phyloP scores from a whole-genome alignment of 257 asterid genomes.

The Avicennia marina region DNA sequence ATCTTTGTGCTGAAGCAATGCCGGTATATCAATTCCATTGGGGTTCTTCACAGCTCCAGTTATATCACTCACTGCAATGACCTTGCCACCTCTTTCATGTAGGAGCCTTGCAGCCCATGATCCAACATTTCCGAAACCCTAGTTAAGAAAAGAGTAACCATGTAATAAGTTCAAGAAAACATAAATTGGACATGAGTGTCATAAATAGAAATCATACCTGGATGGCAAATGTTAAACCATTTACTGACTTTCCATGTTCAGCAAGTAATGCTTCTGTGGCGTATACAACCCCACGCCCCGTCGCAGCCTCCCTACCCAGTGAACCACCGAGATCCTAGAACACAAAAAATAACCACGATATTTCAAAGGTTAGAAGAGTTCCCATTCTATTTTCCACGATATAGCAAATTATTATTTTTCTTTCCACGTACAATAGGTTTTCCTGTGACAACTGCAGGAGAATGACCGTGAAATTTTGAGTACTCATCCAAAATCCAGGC shows the following conservation, averaged over 20 bases:
- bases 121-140: conserved; percentile 82
- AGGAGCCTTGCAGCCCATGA: conserved; percentile 60
- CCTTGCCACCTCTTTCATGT: conserved; percentile 60
- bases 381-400: too few relatives aligned
- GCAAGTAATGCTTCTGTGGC: conserved; percentile 78
- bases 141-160: background rate
- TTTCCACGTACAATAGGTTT: conserved; percentile 68
- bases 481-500: conserved; percentile 99
- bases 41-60: conserved; percentile 55
- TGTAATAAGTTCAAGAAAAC: background rate
- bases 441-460: conserved; percentile 95
- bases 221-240: conserved; percentile 64
- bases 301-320: conserved; percentile 87
- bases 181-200: background rate
- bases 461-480: conserved; percentile 90
- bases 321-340: conserved; percentile 87
- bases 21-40: conserved; percentile 51
- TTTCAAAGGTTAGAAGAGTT: too few relatives aligned
- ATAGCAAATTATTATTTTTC: background rate
- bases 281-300: conserved; percentile 86
- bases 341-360: background rate
- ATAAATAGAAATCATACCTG: conserved; percentile 37
- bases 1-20: conserved; percentile 49
- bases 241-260: conserved; percentile 71
- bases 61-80: conserved; percentile 57